Percentiles rank a stretch among this genome's conserved stretches.
Conservation (phyloP, 2,329 filamentous ascomycete species). For the Scedosporium aurantiacum region DNA sequence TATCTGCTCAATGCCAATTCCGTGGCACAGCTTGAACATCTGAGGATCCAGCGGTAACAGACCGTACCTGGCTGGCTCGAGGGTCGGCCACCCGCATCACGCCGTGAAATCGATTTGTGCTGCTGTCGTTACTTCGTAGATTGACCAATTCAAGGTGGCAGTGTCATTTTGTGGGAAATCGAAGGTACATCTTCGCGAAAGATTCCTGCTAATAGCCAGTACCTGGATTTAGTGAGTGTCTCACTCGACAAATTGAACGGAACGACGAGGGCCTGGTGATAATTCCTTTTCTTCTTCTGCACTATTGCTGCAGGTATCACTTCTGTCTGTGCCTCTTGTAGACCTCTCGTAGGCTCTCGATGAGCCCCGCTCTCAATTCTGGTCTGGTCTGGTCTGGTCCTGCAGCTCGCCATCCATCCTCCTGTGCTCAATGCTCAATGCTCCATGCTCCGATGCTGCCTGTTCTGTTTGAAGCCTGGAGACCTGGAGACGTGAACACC, state of each 20-base stretch:
- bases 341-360: not conserved
- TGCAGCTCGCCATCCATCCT: not conserved
- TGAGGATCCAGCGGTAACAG: no score
- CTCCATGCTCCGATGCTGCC: not conserved
- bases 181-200: not conserved
- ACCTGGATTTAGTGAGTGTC: not conserved
- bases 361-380: not conserved
- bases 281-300: not conserved
- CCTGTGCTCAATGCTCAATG: not conserved
- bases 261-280: not conserved
- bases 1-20: not conserved
- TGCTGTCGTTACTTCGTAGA: no score
- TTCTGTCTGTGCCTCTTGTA: not conserved
- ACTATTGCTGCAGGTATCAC: not conserved
- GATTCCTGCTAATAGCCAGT: not conserved
- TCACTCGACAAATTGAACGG: not conserved
- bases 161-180: not conserved
- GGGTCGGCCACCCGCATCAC: not conserved
- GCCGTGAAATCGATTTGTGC: not conserved
- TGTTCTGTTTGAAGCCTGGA: slow-evolving; percentile 5
- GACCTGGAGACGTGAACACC: slow-evolving; percentile 4
- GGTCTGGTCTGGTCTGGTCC: not conserved
- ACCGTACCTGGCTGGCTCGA: not conserved
- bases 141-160: no score
- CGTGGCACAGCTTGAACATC: no score